Evolutionary conservation across 768 basidiomycete genomes (phyloP).

Genomic region (Baorangia bicolor): DNA sequence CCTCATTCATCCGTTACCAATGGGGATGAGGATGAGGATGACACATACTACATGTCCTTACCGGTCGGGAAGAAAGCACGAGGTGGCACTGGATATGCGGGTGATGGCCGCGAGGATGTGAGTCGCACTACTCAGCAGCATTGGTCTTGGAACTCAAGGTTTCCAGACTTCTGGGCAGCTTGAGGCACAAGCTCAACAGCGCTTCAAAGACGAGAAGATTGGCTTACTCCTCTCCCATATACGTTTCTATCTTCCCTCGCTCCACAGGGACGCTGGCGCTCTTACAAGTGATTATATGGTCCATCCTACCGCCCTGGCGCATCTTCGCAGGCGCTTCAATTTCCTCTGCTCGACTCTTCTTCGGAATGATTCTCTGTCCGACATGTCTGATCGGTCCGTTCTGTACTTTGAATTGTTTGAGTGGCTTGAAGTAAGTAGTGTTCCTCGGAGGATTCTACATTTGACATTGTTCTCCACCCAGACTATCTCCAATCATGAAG

Average conservation of each 20-base stretch:
- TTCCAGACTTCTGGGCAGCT: slow-evolving; percentile 73
- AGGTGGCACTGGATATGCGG: slow-evolving; percentile 86
- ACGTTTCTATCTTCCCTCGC: slow-evolving; percentile 80
- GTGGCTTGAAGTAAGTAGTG: slow-evolving; percentile 76
- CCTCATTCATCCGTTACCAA: slow-evolving; percentile 20
- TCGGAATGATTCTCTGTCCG: slow-evolving; percentile 88
- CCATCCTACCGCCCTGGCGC: slow-evolving; percentile 90
- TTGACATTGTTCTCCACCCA: slow-evolving; percentile 31
- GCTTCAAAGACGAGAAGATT: slow-evolving; percentile 70
- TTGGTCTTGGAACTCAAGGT: slow-evolving; percentile 5
- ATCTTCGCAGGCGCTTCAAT: slow-evolving; percentile 89
- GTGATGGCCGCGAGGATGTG: slow-evolving; percentile 82
- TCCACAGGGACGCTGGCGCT: slow-evolving; percentile 72
- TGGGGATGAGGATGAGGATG: slow-evolving; percentile 56
- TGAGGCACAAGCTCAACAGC: slow-evolving; percentile 74
- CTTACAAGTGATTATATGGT: slow-evolving; percentile 86
- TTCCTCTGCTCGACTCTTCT: slow-evolving; percentile 82
- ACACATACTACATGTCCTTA: slow-evolving; percentile 41
- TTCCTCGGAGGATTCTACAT: not conserved
- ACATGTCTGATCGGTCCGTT: slow-evolving; percentile 86
- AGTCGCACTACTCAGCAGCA: slow-evolving; percentile 30
- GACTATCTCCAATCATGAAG: slow-evolving; percentile 93
- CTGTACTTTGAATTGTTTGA: slow-evolving; percentile 88
- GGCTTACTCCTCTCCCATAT: slow-evolving; percentile 66
- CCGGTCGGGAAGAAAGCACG: slow-evolving; percentile 63